phyloP scores from a whole-genome alignment of 2,329 filamentous ascomycete species.

The Exophiala sp. region DNA sequence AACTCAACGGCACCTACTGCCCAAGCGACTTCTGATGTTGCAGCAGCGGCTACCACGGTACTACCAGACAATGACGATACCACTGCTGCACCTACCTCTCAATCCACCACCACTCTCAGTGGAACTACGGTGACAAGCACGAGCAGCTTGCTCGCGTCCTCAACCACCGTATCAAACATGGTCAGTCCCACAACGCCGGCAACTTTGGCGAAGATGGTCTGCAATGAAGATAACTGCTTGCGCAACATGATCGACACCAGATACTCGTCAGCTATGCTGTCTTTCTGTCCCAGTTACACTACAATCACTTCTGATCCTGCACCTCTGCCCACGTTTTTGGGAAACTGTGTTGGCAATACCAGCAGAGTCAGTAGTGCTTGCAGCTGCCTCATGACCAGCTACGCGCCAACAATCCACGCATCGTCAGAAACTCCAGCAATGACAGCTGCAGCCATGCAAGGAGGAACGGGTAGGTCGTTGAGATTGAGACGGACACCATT shows the following conservation, averaged over 20 bases:
- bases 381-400: conserved; percentile 19
- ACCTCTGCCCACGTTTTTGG: conserved; percentile 34
- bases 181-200: conserved; percentile 15
- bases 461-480: conserved; percentile 14
- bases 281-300: conserved; percentile 17
- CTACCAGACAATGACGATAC: neutral
- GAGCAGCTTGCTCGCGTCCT: neutral
- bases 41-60: neutral
- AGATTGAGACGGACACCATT: conserved; percentile 17
- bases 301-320: conserved; percentile 18
- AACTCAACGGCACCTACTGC: neutral
- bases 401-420: conserved; percentile 3
- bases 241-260: conserved; percentile 23
- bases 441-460: conserved; percentile 4
- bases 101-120: neutral
- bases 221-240: conserved; percentile 24
- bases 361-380: conserved; percentile 23
- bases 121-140: neutral
- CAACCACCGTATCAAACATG: conserved; percentile 1
- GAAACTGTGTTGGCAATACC: conserved; percentile 12
- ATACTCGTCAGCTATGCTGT: conserved; percentile 10
- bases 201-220: conserved; percentile 11
- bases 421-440: conserved; percentile 16
- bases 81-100: neutral
- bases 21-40: neutral